Base-by-base conservation (phyloP, 257 asterid species). In the Prunella vulgaris region DNA sequence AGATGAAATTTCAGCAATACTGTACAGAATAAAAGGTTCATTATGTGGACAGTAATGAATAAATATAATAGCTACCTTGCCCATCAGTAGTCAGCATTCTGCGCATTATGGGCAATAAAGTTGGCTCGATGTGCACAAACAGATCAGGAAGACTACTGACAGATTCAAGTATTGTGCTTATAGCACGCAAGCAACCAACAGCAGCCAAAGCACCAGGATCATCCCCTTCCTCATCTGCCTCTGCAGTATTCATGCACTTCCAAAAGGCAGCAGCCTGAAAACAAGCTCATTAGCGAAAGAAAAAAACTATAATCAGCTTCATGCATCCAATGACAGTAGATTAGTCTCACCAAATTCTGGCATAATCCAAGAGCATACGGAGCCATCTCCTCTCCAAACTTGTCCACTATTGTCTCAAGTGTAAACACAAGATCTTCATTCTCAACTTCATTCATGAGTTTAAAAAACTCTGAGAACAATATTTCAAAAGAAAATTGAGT, bases 341-440 rank as follows among this genome's bases (percentile, higher is more conserved):
- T 51, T 53, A 69, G 60, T 46, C 78, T 76, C 78, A 94, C 99
- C 95, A 94, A 80, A 84, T 91, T 94, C 82, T 91, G 96, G 96
- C 99, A 94, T 75, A 94, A 79, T 54, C 98, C 99, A 78, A 91
- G 87, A 52, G 99, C 98, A 79, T 84, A 91, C 14, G 99, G 98
- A 77, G 97, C 90, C 98, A 94, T 94, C 88, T 94, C 99, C 83
- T 94, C 98, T 67, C 99, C 99, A 80, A 94, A 94, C 83, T 94
- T 94, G 82, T 94, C 99, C 69, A 94, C 99, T 64, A 94, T 88
- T 46, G 99, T 89, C 90, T 94, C 99, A 20, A 94, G 96, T 2
- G 99, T 89, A 72, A 86, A 94, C 60, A 95, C 99, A 20, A 95
- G 96, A 89, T 95, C 99, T 84, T 95, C 99, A 80, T 92, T 95